phyloP scores from a whole-genome alignment of 208 protist species.

The Strigomonas culicis region DNA sequence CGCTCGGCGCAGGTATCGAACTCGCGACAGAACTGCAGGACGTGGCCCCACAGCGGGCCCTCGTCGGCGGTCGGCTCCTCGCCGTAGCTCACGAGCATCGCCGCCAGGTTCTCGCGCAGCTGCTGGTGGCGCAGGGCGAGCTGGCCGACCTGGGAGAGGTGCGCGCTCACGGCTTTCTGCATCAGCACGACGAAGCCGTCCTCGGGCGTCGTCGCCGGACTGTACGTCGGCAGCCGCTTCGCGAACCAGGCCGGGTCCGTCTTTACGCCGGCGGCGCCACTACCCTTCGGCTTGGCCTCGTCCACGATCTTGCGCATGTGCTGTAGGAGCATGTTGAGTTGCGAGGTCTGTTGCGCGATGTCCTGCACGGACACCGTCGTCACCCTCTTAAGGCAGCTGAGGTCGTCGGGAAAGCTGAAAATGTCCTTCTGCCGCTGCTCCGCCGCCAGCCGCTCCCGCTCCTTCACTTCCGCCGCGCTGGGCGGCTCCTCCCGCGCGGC shows the following conservation, averaged over 20 bases:
- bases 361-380: conserved; percentile 43
- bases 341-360: conserved; percentile 49
- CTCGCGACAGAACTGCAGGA: conserved; percentile 52
- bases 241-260: conserved; percentile 29
- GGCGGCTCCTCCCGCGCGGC: background rate
- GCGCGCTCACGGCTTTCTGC: conserved; percentile 17
- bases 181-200: conserved; percentile 48
- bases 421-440: conserved; percentile 14
- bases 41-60: conserved; percentile 50
- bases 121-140: conserved; percentile 60
- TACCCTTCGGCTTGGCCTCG: conserved; percentile 7
- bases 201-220: conserved; percentile 4
- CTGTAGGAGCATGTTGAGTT: conserved; percentile 65
- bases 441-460: background rate
- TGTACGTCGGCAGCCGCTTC: conserved; percentile 27
- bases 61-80: conserved; percentile 65
- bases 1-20: conserved; percentile 36
- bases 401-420: conserved; percentile 50
- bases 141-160: conserved; percentile 36
- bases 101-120: conserved; percentile 56
- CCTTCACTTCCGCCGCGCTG: background rate
- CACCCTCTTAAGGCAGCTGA: conserved; percentile 36
- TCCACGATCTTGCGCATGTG: conserved; percentile 69
- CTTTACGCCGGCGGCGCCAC: conserved; percentile 14
- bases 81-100: conserved; percentile 69